Percentiles rank a stretch among this genome's conserved stretches.
phyloP scores from a whole-genome alignment of 2,329 filamentous ascomycete species.

The Fusarium fracticaudum region DNA sequence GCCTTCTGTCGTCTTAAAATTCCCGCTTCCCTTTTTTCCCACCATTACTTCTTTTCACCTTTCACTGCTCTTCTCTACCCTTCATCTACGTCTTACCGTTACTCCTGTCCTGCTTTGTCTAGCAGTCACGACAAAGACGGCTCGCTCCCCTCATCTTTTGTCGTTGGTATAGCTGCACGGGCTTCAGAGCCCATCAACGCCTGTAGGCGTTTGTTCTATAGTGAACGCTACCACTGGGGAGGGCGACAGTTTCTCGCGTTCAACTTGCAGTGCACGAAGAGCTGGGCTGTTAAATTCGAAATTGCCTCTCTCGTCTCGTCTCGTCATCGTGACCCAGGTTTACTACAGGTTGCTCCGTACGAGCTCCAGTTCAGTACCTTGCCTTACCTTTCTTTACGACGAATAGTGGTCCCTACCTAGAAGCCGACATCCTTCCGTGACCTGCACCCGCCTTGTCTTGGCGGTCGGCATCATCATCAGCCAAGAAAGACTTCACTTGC shows the following conservation, averaged over 20 bases:
- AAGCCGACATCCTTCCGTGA: constrained; percentile 36
- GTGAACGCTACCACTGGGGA: constrained; percentile 32
- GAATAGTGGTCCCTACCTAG: constrained; percentile 7
- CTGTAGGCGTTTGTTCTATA: constrained; percentile 33
- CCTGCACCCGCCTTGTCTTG: constrained; percentile 34
- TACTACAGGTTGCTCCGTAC: not conserved
- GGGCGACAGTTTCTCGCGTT: not conserved
- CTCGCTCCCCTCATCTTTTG: constrained; percentile 25
- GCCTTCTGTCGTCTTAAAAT: constrained; percentile 39
- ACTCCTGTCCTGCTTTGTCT: constrained; percentile 19
- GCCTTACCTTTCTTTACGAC: not conserved
- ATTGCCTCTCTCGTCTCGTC: not conserved
- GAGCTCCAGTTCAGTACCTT: not conserved
- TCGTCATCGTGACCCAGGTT: constrained; percentile 12
- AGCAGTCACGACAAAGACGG: constrained; percentile 28
- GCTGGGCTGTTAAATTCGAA: not conserved
- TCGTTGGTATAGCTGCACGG: constrained; percentile 30
- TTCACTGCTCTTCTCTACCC: constrained; percentile 3
- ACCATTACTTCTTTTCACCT: constrained; percentile 28
- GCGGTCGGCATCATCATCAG: constrained; percentile 31
- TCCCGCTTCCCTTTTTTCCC: constrained; percentile 39
- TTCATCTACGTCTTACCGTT: not conserved
- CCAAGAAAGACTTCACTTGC: constrained; percentile 18
- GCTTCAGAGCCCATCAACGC: constrained; percentile 39
- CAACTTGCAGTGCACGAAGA: not conserved